These are phyloP conservation scores for Tetracladium setigerum DNA, from an alignment of 495 filamentous ascomycete genomes.

Conservation along the genomic window DNA sequence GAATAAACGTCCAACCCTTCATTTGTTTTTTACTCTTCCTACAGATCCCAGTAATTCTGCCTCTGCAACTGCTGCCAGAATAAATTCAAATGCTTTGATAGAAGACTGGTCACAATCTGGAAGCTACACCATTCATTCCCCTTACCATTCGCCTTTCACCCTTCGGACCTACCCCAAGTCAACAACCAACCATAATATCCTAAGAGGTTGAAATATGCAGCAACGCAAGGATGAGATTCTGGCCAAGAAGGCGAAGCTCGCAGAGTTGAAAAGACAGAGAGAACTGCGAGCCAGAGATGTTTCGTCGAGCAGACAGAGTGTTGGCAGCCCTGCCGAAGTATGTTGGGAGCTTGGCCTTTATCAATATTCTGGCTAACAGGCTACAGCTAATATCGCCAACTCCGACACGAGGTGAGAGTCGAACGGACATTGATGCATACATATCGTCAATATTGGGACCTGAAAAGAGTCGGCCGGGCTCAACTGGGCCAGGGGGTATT, in stretches of 20 bases:
- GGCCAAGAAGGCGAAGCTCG: constrained; percentile 89
- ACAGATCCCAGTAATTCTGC: no score
- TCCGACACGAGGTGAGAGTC: constrained; percentile 59
- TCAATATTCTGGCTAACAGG: constrained; percentile 14
- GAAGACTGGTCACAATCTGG: no score
- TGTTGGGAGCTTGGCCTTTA: constrained; percentile 15
- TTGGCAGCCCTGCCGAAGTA: constrained; percentile 43
- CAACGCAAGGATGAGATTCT: constrained; percentile 89
- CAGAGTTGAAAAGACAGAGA: constrained; percentile 87
- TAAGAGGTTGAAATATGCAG: constrained; percentile 45
- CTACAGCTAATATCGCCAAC: constrained; percentile 58
- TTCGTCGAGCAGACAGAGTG: constrained; percentile 52
- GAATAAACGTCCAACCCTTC: no score
- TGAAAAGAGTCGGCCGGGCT: constrained; percentile 60
- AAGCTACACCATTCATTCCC: no score
- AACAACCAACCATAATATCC: no score
- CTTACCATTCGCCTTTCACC: no score
- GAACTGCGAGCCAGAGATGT: constrained; percentile 72
- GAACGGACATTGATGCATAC: constrained; percentile 74
- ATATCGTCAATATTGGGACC: constrained; percentile 46
- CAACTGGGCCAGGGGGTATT: constrained; percentile 55
- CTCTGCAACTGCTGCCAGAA: no score
- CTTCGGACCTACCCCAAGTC: no score
- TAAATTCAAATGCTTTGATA: no score
- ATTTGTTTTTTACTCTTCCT: no score